Evolutionary conservation across 768 basidiomycete species (phyloP).

Genomic region (Phylloporus sp.): DNA sequence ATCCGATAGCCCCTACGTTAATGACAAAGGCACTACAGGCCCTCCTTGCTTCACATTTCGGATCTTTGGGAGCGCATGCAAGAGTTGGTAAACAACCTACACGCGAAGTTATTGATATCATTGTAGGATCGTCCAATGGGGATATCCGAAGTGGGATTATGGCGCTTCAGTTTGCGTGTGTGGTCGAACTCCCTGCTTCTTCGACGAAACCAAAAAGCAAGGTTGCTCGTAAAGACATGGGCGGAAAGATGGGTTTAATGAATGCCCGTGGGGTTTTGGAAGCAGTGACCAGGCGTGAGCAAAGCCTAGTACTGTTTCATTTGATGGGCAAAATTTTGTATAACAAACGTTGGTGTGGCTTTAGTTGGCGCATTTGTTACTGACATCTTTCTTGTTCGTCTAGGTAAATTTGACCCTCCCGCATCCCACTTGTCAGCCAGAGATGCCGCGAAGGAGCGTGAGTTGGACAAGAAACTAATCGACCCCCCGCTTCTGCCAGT

Average conservation of each 20-base stretch:
- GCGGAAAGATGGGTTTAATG: slow-evolving; percentile 13
- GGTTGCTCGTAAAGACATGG: slow-evolving; percentile 32
- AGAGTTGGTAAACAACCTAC: slow-evolving; percentile 39
- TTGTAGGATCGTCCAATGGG: slow-evolving; percentile 79
- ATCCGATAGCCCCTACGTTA: slow-evolving; percentile 86
- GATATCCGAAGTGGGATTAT: slow-evolving; percentile 94
- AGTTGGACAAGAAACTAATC: slow-evolving; percentile 49
- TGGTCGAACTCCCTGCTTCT: slow-evolving; percentile 32
- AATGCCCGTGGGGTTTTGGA: slow-evolving; percentile 49
- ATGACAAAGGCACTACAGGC: slow-evolving; percentile 73
- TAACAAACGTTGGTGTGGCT: slow-evolving; percentile 69
- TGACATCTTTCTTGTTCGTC: slow-evolving; percentile 3
- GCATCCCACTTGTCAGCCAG: slow-evolving; percentile 51
- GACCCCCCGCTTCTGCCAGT: slow-evolving; percentile 56
- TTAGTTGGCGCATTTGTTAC: background rate
- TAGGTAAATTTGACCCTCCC: slow-evolving; percentile 75
- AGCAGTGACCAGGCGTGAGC: slow-evolving; percentile 77
- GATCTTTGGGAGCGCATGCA: slow-evolving; percentile 19
- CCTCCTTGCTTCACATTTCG: slow-evolving; percentile 49
- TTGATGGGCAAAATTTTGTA: slow-evolving; percentile 90
- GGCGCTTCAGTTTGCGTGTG: slow-evolving; percentile 83
- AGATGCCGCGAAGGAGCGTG: slow-evolving; percentile 59
- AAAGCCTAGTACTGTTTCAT: slow-evolving; percentile 86
- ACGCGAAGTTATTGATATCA: slow-evolving; percentile 66
- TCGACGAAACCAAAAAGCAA: slow-evolving; percentile 19